phyloP scores from a whole-genome alignment of 441 rosid species.

The Corymbia citriodora region DNA sequence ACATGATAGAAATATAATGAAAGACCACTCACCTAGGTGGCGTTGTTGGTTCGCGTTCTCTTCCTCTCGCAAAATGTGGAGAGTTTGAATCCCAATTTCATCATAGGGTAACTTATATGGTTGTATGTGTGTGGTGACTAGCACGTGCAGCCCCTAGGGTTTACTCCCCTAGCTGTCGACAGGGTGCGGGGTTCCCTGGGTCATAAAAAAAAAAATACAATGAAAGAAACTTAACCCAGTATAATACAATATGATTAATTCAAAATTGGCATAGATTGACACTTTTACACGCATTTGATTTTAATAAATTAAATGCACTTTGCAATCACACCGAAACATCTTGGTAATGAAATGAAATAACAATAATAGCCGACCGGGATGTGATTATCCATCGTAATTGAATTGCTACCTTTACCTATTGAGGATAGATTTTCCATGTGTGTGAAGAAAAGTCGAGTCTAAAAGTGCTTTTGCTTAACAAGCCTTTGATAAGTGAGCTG shows the following conservation, averaged over 20 bases:
- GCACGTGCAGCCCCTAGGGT: no score
- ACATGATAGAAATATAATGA: not conserved
- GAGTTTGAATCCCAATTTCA: no score
- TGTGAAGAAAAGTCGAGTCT: not conserved
- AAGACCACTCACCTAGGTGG: no score
- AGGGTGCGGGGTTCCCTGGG: no score
- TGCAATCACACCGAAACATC: not conserved
- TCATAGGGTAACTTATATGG: no score
- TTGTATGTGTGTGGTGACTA: no score
- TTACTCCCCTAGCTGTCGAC: no score
- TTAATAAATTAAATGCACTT: no score
- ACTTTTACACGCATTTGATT: no score
- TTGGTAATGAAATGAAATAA: not conserved
- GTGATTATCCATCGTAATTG: not conserved
- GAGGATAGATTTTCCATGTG: not conserved
- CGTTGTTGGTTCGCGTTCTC: no score
- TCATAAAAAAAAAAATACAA: no score
- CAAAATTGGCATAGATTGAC: not conserved
- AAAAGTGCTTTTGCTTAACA: not conserved
- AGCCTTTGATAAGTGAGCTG: not conserved
- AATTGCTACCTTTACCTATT: not conserved
- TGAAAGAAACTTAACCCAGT: rapidly evolving
- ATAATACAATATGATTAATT: not conserved
- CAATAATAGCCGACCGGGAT: rapidly evolving
- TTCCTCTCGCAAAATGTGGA: no score